These are phyloP conservation scores for Fraxinus anomala DNA, from an alignment of 257 asterid genomes.

Conservation along the genomic window DNA sequence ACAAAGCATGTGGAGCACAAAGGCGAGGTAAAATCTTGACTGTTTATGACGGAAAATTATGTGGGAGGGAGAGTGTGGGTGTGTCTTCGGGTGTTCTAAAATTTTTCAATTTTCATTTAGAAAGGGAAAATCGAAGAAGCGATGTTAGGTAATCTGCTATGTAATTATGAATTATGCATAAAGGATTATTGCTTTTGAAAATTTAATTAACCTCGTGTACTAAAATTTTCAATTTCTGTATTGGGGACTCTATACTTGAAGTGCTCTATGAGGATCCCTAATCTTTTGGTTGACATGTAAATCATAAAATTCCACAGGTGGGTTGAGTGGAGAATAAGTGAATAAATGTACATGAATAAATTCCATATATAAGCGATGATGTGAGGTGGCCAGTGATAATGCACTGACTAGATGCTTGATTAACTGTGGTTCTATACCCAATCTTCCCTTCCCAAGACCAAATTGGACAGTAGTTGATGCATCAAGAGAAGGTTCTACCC, in stretches of 20 bases:
- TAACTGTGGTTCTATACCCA: not conserved
- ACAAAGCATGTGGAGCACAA: constrained; percentile 81
- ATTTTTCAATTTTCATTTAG: too few relatives aligned
- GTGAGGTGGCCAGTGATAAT: not conserved
- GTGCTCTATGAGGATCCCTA: not conserved
- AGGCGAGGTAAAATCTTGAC: constrained; percentile 53
- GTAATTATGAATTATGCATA: not conserved
- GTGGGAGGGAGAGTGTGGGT: too few relatives aligned
- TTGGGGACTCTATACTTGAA: not conserved
- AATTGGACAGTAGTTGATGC: not conserved
- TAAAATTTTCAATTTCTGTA: not conserved
- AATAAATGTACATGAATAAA: not conserved
- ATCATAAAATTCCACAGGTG: constrained; percentile 7
- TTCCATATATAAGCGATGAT: not conserved
- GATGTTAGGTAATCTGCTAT: not conserved
- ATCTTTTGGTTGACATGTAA: not conserved
- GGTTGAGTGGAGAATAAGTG: not conserved
- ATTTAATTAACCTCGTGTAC: not conserved
- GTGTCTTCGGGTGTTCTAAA: too few relatives aligned
- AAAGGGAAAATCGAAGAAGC: too few relatives aligned
- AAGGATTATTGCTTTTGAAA: not conserved
- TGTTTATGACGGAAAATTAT: not conserved
- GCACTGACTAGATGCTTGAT: not conserved
- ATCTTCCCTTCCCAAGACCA: not conserved
- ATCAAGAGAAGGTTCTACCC: not conserved